A percentile compares a stretch with the other conserved stretches of the same genome.
phyloP scores from a whole-genome alignment of 1,139 yeast species.

The Wickerhamiella infanticola region DNA sequence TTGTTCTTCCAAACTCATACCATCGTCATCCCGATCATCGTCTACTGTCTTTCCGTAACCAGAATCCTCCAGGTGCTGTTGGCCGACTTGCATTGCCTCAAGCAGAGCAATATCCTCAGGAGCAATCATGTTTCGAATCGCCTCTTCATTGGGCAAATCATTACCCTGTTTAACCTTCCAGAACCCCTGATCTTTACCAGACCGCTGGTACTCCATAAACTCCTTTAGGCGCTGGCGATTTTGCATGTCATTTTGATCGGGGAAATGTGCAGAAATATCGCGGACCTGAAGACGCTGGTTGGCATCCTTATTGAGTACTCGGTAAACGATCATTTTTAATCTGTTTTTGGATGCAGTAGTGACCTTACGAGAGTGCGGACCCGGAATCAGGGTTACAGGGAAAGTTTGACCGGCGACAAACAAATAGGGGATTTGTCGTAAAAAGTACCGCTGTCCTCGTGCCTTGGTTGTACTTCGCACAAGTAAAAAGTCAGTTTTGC shows the following conservation, averaged over 20 bases:
- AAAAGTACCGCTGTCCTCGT: conserved; percentile 35
- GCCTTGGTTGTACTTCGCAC: conserved; percentile 65
- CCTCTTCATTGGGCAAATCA: conserved; percentile 61
- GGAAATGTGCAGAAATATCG: conserved; percentile 85
- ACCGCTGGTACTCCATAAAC: conserved; percentile 93
- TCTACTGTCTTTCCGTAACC: conserved; percentile 37
- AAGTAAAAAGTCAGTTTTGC: conserved; percentile 66
- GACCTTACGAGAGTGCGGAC: conserved; percentile 93
- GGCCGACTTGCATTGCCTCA: conserved; percentile 90
- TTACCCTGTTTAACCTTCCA: conserved; percentile 81
- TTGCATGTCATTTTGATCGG: conserved; percentile 96
- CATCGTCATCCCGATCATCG: conserved; percentile 27
- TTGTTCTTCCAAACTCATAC: conserved; percentile 59
- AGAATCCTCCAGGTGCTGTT: conserved; percentile 64
- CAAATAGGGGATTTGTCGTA: conserved; percentile 53
- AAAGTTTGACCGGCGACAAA: conserved; percentile 87
- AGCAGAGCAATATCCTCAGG: conserved; percentile 85
- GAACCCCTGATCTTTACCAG: conserved; percentile 87
- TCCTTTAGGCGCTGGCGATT: conserved; percentile 90
- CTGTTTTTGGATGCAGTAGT: conserved; percentile 87
- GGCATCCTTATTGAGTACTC: conserved; percentile 67
- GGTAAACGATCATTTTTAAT: conserved; percentile 80
- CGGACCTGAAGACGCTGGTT: conserved; percentile 67
- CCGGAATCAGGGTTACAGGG: conserved; percentile 92
- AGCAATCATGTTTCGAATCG: conserved; percentile 65